Percentiles rank a stretch among this genome's conserved stretches.
phyloP scores from a whole-genome alignment of 192 early-diverging fungal species.

The Entrophospora sp. region DNA sequence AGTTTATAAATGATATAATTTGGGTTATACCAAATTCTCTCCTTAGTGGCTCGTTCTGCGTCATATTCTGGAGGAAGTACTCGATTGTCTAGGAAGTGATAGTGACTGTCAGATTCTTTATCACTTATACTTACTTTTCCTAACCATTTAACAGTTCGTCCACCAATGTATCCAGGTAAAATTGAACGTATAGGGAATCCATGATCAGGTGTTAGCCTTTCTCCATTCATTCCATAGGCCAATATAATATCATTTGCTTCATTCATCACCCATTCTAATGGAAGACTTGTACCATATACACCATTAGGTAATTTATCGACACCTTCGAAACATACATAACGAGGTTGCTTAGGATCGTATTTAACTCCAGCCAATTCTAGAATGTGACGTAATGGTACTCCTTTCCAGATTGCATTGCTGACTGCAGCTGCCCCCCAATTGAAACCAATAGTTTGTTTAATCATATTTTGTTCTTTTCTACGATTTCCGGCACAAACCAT shows the following conservation, averaged over 20 bases:
- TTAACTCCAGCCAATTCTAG: conserved; percentile 29
- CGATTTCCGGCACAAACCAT: conserved; percentile 60
- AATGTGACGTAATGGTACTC: conserved; percentile 46
- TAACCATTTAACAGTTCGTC: conserved; percentile 82
- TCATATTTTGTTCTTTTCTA: conserved; percentile 61
- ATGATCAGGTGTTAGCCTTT: conserved; percentile 67
- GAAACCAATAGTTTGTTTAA: conserved; percentile 53
- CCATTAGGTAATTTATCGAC: conserved; percentile 54
- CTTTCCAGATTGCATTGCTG: conserved; percentile 50
- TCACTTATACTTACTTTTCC: conserved; percentile 47
- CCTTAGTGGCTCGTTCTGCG: conserved; percentile 38
- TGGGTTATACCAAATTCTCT: conserved; percentile 42
- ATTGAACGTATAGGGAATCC: conserved; percentile 82
- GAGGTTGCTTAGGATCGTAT: conserved; percentile 11
- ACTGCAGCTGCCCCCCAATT: conserved; percentile 51
- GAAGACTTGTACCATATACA: conserved; percentile 67
- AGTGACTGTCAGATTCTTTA: conserved; percentile 52
- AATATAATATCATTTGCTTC: conserved; percentile 61
- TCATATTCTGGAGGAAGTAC: conserved; percentile 69
- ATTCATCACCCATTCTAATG: conserved; percentile 56
- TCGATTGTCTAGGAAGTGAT: conserved; percentile 78
- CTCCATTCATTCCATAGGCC: conserved; percentile 75
- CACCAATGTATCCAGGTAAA: conserved; percentile 84
- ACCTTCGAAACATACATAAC: conserved; percentile 51
- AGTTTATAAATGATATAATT: conserved; percentile 68